These are phyloP conservation scores for Linum usitatissimum DNA, from an alignment of 345 rosid genomes.

Conservation along the genomic window DNA sequence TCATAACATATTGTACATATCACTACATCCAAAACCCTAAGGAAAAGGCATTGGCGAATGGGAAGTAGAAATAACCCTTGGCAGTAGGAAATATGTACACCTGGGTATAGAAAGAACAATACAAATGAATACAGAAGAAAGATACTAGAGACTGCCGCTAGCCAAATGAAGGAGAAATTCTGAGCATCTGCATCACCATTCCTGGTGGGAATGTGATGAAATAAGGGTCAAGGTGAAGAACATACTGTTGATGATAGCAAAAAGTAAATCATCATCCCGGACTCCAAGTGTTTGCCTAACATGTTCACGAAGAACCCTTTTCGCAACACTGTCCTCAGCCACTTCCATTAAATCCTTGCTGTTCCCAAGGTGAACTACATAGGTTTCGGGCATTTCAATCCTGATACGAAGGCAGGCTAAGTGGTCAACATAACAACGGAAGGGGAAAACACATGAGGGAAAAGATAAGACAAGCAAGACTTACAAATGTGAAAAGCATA, in stretches of 20 bases:
- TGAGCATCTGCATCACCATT: no score
- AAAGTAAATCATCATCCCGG: constrained; percentile 61
- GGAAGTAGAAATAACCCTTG: no score
- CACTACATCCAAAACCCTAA: no score
- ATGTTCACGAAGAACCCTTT: constrained; percentile 70
- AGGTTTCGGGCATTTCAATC: constrained; percentile 87
- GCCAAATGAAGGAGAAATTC: no score
- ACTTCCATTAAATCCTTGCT: constrained; percentile 89
- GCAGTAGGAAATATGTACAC: no score
- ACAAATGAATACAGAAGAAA: no score
- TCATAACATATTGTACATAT: no score
- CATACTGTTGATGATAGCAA: constrained; percentile 81
- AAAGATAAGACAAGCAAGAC: neutral
- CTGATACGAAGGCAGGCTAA: constrained; percentile 27
- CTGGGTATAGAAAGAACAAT: no score
- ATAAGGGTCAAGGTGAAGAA: neutral
- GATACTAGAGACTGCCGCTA: no score
- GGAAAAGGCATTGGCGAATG: no score
- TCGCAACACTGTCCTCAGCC: constrained; percentile 78
- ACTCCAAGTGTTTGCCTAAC: constrained; percentile 78
- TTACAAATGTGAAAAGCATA: neutral
- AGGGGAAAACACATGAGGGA: neutral
- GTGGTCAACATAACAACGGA: neutral
- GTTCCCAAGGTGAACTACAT: constrained; percentile 89
- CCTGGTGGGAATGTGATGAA: no score